Evolutionary conservation across 1,284 basidiomycete species (phyloP).

Genomic region (Filobasidium uniguttulatum): DNA sequence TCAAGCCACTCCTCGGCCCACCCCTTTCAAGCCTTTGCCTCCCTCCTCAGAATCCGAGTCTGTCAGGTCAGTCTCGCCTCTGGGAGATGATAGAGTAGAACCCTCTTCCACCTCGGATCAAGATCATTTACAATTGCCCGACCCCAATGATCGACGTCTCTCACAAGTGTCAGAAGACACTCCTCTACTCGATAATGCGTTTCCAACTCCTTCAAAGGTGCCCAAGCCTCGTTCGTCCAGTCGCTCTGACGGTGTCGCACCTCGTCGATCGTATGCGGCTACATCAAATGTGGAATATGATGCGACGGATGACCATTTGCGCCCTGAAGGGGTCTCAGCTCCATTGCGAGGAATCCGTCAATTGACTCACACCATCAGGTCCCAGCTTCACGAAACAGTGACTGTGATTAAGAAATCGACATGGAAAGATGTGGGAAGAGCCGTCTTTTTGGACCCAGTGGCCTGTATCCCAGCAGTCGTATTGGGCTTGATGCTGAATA

Average conservation of each 20-base stretch:
- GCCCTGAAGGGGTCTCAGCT: too few relatives aligned
- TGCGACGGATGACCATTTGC: too few relatives aligned
- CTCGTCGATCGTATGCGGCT: too few relatives aligned
- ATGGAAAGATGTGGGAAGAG: slow-evolving; percentile 22
- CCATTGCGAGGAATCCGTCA: too few relatives aligned
- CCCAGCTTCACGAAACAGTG: background rate
- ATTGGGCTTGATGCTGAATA: slow-evolving; percentile 73
- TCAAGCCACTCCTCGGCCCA: background rate
- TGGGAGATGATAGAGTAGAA: background rate
- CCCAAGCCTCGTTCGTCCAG: too few relatives aligned
- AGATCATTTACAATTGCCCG: background rate
- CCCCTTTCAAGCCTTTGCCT: background rate
- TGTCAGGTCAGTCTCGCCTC: background rate
- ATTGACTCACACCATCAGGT: background rate
- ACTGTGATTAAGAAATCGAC: slow-evolving; percentile 24
- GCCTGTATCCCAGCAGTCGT: slow-evolving; percentile 64
- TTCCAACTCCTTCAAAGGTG: too few relatives aligned
- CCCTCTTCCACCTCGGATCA: too few relatives aligned
- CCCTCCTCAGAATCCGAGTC: background rate
- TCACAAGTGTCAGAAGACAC: slow-evolving; percentile 18
- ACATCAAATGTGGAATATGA: too few relatives aligned
- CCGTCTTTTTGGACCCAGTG: slow-evolving; percentile 39
- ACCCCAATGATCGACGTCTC: background rate
- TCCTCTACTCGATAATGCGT: slow-evolving; percentile 17
- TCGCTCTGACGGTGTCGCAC: too few relatives aligned